A percentile compares a stretch with the other conserved stretches of the same genome.
phyloP scores from a whole-genome alignment of 768 basidiomycete species.

The Mrakia gelida region DNA sequence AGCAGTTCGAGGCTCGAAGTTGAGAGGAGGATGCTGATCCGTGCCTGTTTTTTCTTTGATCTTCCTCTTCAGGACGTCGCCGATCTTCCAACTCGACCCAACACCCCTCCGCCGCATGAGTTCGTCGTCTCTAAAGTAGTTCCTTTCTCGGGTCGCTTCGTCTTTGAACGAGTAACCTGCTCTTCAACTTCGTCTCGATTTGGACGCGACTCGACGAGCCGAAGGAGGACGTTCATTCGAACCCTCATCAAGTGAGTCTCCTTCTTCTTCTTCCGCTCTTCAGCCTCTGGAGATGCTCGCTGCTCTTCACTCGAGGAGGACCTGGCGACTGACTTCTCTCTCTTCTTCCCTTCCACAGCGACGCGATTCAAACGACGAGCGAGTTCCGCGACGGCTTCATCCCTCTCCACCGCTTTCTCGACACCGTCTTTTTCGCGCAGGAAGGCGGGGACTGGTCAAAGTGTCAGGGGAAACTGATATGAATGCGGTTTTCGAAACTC shows the following conservation, averaged over 20 bases:
- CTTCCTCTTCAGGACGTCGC: background rate
- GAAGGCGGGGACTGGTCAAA: slow-evolving; percentile 13
- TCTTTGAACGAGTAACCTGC: slow-evolving; percentile 20
- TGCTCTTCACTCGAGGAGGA: background rate
- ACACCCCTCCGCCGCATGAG: background rate
- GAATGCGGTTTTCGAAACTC: background rate
- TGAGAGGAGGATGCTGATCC: too few species aligned
- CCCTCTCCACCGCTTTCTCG: background rate
- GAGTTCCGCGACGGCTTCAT: background rate
- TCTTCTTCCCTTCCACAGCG: background rate
- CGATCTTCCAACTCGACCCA: background rate
- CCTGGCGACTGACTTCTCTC: background rate
- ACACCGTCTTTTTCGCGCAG: slow-evolving; percentile 9
- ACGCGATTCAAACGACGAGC: slow-evolving; percentile 5
- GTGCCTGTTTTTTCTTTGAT: background rate
- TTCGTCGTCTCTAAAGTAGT: slow-evolving; percentile 13
- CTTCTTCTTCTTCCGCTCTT: background rate
- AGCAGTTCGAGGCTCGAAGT: background rate
- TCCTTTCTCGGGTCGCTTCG: slow-evolving; percentile 18
- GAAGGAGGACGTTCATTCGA: background rate
- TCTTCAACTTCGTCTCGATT: background rate
- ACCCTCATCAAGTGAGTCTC: slow-evolving; percentile 10
- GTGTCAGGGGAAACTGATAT: background rate
- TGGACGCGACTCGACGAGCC: background rate
- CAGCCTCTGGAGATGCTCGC: too few species aligned